phyloP scores from a whole-genome alignment of 306 rosid species.

The Dryas alaskensis region DNA sequence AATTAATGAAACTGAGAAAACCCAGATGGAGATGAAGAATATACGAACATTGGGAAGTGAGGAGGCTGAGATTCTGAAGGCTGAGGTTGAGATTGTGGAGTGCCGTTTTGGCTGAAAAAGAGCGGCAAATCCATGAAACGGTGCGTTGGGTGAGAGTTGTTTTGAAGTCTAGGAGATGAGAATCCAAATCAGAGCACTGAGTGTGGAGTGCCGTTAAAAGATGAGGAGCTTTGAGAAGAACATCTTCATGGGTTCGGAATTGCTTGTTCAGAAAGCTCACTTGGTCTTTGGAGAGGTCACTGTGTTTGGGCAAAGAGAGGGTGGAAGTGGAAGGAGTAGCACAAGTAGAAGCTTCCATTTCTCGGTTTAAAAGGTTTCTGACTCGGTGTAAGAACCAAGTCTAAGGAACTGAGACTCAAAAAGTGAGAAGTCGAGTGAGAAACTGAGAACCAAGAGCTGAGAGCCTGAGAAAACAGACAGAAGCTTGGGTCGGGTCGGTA shows the following conservation, averaged over 20 bases:
- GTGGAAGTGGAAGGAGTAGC: background rate
- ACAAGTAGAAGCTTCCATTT: conserved; percentile 17
- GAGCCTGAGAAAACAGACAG: too few relatives aligned
- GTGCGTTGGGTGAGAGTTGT: conserved; percentile 31
- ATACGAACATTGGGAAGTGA: conserved; percentile 50
- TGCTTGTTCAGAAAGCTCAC: conserved; percentile 46
- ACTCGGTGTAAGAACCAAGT: too few relatives aligned
- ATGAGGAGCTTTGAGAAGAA: conserved; percentile 33
- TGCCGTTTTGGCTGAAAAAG: conserved; percentile 39
- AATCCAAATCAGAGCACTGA: conserved; percentile 43
- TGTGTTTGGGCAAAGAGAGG: conserved; percentile 29
- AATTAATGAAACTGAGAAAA: background rate
- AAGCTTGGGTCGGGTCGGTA: too few relatives aligned
- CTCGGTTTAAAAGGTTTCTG: too few relatives aligned
- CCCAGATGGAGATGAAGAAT: background rate
- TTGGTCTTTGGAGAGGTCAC: conserved; percentile 47
- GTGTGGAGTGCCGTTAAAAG: conserved; percentile 32
- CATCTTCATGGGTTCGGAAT: conserved; percentile 40
- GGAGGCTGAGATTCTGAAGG: conserved; percentile 52
- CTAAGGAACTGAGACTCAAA: too few relatives aligned
- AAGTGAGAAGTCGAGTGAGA: too few relatives aligned
- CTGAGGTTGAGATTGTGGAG: conserved; percentile 33
- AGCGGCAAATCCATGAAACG: conserved; percentile 61
- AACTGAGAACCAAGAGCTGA: too few relatives aligned
- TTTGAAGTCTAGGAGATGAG: conserved; percentile 26